Evolutionary conservation across 2,329 filamentous ascomycete species (phyloP).

Genomic region (Paramyrothecium roridum): DNA sequence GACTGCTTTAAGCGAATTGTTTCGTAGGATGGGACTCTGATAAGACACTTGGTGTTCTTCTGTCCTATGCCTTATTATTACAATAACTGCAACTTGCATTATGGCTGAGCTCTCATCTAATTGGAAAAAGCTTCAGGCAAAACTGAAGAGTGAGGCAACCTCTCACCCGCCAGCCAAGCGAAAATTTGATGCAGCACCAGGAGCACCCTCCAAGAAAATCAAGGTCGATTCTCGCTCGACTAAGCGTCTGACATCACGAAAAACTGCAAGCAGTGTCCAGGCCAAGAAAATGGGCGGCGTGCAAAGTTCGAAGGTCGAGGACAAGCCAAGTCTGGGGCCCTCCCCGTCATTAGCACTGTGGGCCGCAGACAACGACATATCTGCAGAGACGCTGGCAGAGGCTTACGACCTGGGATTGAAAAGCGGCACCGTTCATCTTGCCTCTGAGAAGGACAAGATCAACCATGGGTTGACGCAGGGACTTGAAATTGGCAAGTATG

Average conservation of each 20-base stretch:
- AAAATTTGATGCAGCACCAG: slow-evolving; percentile 30
- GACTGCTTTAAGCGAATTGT: too few relatives aligned
- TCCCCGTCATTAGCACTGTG: slow-evolving; percentile 57
- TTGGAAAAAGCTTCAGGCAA: slow-evolving; percentile 75
- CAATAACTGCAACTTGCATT: slow-evolving; percentile 3
- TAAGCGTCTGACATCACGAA: slow-evolving; percentile 3
- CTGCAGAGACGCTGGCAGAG: slow-evolving; percentile 56
- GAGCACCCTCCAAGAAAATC: slow-evolving; percentile 23
- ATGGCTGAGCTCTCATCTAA: slow-evolving; percentile 60
- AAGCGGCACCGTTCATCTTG: slow-evolving; percentile 44
- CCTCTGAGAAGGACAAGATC: slow-evolving; percentile 45
- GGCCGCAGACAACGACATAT: slow-evolving; percentile 59
- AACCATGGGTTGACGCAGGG: slow-evolving; percentile 62
- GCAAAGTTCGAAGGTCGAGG: slow-evolving; percentile 44
- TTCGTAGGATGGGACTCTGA: too few relatives aligned
- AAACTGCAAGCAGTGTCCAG: neutral
- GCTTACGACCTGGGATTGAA: slow-evolving; percentile 57
- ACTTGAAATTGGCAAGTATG: slow-evolving; percentile 78
- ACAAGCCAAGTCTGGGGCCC: slow-evolving; percentile 33
- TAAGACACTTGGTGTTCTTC: too few relatives aligned
- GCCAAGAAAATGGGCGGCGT: slow-evolving; percentile 50
- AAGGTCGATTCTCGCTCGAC: slow-evolving; percentile 15
- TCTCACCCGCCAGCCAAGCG: slow-evolving; percentile 37
- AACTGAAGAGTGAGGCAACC: slow-evolving; percentile 46
- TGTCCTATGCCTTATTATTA: too few relatives aligned